Evolutionary conservation across 345 rosid genomes (phyloP).

Genomic region (Brassica juncea): DNA sequence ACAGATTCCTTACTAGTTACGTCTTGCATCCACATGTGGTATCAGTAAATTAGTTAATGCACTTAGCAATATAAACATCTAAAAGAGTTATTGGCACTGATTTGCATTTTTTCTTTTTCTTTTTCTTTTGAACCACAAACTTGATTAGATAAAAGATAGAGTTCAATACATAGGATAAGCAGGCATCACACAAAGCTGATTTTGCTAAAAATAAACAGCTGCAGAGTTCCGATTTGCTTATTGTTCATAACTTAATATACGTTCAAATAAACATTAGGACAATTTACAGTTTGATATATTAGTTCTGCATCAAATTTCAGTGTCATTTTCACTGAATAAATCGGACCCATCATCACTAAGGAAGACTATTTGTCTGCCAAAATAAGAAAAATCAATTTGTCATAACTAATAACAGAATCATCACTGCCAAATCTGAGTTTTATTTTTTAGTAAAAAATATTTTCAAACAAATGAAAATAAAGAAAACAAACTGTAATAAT

Average conservation of each 20-base stretch:
- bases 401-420: conserved; percentile 12
- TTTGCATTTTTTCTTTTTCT: not conserved
- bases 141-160: no score
- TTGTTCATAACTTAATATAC: not conserved
- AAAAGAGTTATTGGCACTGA: not conserved
- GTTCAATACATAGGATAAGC: no score
- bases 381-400: conserved; percentile 15
- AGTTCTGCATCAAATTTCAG: not conserved
- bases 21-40: not conserved
- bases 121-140: no score
- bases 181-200: no score
- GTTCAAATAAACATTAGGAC: not conserved
- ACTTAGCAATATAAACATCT: not conserved
- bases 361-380: conserved; percentile 13
- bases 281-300: not conserved
- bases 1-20: not conserved
- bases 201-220: no score
- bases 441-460: not conserved
- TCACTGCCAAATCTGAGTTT: conserved; percentile 16
- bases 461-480: not conserved
- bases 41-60: not conserved
- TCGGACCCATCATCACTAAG: conserved; percentile 24
- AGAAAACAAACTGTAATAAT: conserved; percentile 19
- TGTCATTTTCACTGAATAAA: conserved; percentile 17
- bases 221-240: not conserved